Base-by-base conservation (phyloP, 257 asterid genomes). In the Solanum phureja region DNA sequence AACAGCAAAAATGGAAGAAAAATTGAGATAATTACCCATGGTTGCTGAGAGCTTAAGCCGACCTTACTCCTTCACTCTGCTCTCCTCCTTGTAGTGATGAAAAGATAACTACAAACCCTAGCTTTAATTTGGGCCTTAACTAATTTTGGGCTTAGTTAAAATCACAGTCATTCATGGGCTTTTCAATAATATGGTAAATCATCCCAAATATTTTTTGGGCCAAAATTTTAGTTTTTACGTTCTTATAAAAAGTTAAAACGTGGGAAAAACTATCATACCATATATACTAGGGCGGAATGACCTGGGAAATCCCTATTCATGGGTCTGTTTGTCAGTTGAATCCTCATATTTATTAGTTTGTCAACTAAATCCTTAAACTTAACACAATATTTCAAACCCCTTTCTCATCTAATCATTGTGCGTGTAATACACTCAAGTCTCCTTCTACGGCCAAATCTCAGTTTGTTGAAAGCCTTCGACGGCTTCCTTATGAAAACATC, bases 241-340 rank as follows among this genome's bases (percentile, higher is more conserved):
- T 49, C 58, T 49, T 14, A 46, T 1, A 46, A 46, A 46, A 46
- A 13, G 58, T 13, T 46, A 13, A 46, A 49, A 49, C 6, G 16
- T 46, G 16, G 56, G 56, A 46, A 46, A 46, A 46, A 46, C 56
- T 46, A 46, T 46, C 18, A 12, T 46, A 46, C 18, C 16, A 46
- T 46, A 12, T 46, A 46, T 12, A 46, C 56, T 46, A 44, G 49
- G 49, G 49, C 5, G 60, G 21, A 49, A 14, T 14, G 3, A 49
- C 8, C 1, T 1, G 23, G 1, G 8, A 49, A 3, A 5, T 0
- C 3, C 60, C 3, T 49, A 5, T 49, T 5, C 52, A 0, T 44
- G 1, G 0, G 14, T 52, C 19, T 6, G 62, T 52, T 52, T 52
- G 23, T 52, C 8, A 52, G 21, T 52, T 52, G 62, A 16, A 52